Base-by-base conservation (phyloP, 1,284 basidiomycete genomes). In the Papiliotrema fonsecae region DNA sequence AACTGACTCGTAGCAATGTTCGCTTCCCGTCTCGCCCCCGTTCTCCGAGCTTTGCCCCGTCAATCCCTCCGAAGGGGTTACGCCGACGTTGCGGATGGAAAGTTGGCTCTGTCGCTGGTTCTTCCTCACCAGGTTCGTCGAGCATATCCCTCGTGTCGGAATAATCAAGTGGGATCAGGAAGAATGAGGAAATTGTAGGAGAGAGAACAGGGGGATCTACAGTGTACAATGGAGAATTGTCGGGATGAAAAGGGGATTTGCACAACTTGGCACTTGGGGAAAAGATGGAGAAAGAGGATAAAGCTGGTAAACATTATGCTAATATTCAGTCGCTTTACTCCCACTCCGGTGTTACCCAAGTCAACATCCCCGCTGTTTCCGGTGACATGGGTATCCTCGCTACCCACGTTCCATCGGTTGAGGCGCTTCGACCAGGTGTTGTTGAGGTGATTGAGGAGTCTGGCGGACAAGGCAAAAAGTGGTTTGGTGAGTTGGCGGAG, bases 331-430 rank as follows among this genome's bases (percentile, higher is more conserved):
- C 90, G 47, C 82, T 97, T 72, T 94, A 84, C 80, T 82, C 81
- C 51, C 88, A 88, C 26, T 74, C 82, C 61, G 89, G 91, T 74
- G 92, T 94, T 54, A 82, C 88, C 30, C 92, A 96, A 76, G 92
- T 97, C 62, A 96, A 94, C 78, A 78, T 96, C 61, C 78, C 91
- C 39, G 93, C 91, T 43, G 86, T 85, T 50, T 86, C 88, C n/a
- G 93, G 92, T 75, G 92, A 96, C 75, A 96, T 97, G 91, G 92
- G 93, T 81, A 88, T 97, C 68, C 83, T 97, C 58, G 88, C 93
- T 64, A 93, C 93, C 80, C 92, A 97, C 77, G 91, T 96, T 52
- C 85, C 92, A 38, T 86, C 89, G 27, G 86, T 97, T 56, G 92
- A 97, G 76, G 81, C 92, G 46, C 80, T 97, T 51, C 87, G 88